Evolutionary conservation across 2,329 filamentous ascomycete genomes (phyloP).

Genomic region (Fusarium fujikuroi): DNA sequence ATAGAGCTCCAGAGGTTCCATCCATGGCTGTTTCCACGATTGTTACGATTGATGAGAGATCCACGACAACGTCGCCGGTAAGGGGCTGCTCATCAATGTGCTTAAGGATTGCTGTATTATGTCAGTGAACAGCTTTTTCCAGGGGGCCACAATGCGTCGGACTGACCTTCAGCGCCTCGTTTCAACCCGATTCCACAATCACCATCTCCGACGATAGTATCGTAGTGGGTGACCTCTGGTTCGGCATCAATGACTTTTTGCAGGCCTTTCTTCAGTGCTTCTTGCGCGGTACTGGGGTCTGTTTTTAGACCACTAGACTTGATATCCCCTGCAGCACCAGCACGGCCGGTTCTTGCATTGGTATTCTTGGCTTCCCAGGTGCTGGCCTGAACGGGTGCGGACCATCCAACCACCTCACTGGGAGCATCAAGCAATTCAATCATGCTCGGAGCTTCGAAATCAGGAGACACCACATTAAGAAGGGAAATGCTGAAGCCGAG

Average conservation of each 20-base stretch:
- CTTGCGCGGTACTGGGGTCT: slow-evolving; percentile 61
- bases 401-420: slow-evolving; percentile 76
- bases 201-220: slow-evolving; percentile 88
- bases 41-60: slow-evolving; percentile 63
- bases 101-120: slow-evolving; percentile 59
- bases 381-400: slow-evolving; percentile 68
- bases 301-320: slow-evolving; percentile 62
- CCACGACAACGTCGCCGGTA: slow-evolving; percentile 63
- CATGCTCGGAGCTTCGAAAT: slow-evolving; percentile 70
- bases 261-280: slow-evolving; percentile 66
- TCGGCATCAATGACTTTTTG: slow-evolving; percentile 73
- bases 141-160: too few species aligned
- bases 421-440: slow-evolving; percentile 77
- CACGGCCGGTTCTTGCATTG: slow-evolving; percentile 56
- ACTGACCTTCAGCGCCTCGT: slow-evolving; percentile 80
- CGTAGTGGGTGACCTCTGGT: slow-evolving; percentile 76
- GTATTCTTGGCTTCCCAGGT: slow-evolving; percentile 71
- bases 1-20: slow-evolving; percentile 69
- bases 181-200: slow-evolving; percentile 90
- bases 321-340: slow-evolving; percentile 46
- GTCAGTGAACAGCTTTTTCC: slow-evolving; percentile 30
- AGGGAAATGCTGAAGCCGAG: slow-evolving; percentile 79
- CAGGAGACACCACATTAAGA: slow-evolving; percentile 70
- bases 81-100: slow-evolving; percentile 58
- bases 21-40: slow-evolving; percentile 69